Base-by-base conservation (phyloP, 1,139 yeast genomes). In the Hansenula lynferdii region DNA sequence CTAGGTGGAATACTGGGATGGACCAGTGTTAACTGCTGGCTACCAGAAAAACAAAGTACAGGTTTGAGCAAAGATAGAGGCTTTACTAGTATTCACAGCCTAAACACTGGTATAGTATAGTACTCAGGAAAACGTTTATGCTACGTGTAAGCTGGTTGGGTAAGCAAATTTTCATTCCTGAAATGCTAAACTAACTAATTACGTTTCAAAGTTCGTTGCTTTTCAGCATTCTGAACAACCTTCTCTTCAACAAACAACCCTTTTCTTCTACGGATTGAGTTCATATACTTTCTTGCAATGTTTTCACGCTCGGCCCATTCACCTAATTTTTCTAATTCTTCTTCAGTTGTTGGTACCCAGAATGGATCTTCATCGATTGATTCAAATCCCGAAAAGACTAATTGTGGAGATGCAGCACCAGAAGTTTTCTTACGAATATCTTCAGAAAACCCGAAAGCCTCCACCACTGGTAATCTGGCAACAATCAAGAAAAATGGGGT, bases 311-410 rank as follows among this genome's bases (percentile, higher is more conserved):
- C 98, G 0, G 97, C 96, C 50, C 77, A 75, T 48, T 87, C 96
- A 22, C 98, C 99, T 35, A 86, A 67, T 43, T 89, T 95, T 57
- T 92, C 98, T 36, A 92, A 64, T 58, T 94, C 98, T 59, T 89
- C 97, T 53, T 86, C 97, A 0, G 98, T 94, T 7, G 92, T 86
- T n/a, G 99, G 98, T 11, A 92, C 96, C 99, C 99, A 94, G 70
- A 84, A 94, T 29, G 99, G 99, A 65, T 94, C 97, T 49, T 85
- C 77, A 45, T 87, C 95, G 37, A 90, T 74, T 47, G 81, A 67
- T 53, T 89, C 95, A 59, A 75, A 94, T 2, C 98, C 98, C 34
- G 84, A 76, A 56, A 92, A 92, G 7, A 90, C 86, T 42, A 94
- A 70, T 61, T 92, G 98, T 0, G 98, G 98, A 55, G 87, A 85